These are phyloP conservation scores for Firmiana major DNA, from an alignment of 345 rosid genomes.

Conservation along the genomic window DNA sequence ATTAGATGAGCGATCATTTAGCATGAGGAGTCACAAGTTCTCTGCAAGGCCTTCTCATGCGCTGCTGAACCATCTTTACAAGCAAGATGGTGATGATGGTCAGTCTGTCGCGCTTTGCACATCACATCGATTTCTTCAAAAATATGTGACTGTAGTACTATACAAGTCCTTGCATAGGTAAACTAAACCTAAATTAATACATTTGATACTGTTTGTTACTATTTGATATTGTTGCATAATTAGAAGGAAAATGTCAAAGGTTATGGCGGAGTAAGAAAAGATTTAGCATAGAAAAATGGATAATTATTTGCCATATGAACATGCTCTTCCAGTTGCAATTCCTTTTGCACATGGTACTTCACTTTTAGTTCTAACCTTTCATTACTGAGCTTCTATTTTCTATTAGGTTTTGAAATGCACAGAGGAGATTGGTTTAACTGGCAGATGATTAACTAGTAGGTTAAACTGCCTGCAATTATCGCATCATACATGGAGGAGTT, in stretches of 20 bases:
- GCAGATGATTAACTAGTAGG: background rate
- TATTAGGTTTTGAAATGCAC: background rate
- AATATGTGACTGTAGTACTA: conserved; percentile 43
- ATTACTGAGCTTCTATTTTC: background rate
- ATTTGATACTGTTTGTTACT: background rate
- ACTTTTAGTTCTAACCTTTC: background rate
- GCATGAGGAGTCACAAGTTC: conserved; percentile 7
- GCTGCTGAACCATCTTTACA: conserved; percentile 41
- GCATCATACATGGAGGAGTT: background rate
- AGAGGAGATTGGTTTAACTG: background rate
- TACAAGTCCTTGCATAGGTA: conserved; percentile 40
- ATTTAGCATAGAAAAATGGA: background rate
- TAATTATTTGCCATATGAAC: conserved; percentile 8
- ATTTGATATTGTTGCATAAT: conserved; percentile 8
- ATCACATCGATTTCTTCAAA: conserved; percentile 43
- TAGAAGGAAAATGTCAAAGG: conserved; percentile 6
- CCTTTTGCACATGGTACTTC: background rate
- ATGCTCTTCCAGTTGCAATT: conserved; percentile 12
- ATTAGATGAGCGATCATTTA: conserved; percentile 22
- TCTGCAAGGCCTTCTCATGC: conserved; percentile 35
- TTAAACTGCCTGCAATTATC: background rate
- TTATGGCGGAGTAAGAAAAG: background rate
- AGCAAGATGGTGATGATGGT: conserved; percentile 25
- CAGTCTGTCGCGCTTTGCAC: conserved; percentile 40
- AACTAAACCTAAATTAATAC: conserved; percentile 7